Conservation (phyloP, 805 yeast species). For the Saccharomycodes ludwigii region DNA sequence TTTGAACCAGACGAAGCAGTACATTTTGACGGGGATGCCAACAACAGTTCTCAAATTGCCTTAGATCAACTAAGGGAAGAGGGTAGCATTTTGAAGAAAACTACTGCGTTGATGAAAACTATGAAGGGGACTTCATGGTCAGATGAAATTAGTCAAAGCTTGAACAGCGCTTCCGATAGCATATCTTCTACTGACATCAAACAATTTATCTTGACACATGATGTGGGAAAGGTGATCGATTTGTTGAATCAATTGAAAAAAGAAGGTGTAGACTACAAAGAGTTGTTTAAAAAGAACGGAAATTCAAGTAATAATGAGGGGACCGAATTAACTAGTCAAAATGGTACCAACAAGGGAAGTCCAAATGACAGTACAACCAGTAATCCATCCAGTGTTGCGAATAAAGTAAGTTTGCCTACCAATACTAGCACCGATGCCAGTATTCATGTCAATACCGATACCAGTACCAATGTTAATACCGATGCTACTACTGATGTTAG, state of each 20-base stretch:
- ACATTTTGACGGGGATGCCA: too few species aligned
- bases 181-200: conserved; percentile 27
- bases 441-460: too few species aligned
- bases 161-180: conserved; percentile 19
- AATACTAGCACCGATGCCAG: too few species aligned
- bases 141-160: conserved; percentile 4
- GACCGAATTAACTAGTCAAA: too few species aligned
- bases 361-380: too few species aligned
- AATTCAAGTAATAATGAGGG: too few species aligned
- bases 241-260: conserved; percentile 28
- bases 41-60: too few species aligned
- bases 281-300: conserved; percentile 23
- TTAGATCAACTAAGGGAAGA: conserved; percentile 13
- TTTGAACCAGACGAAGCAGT: conserved; percentile 3
- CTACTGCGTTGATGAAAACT: conserved; percentile 10
- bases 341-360: too few species aligned
- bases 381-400: too few species aligned
- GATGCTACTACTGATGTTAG: too few species aligned
- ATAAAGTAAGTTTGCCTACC: too few species aligned
- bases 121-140: conserved; percentile 7
- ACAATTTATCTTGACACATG: conserved; percentile 26
- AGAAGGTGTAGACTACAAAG: conserved; percentile 29
- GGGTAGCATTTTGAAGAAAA: conserved; percentile 16
- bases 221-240: conserved; percentile 26
- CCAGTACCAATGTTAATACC: too few species aligned